These are phyloP conservation scores for Pistacia vera DNA, from an alignment of 345 rosid species.

Conservation along the genomic window DNA sequence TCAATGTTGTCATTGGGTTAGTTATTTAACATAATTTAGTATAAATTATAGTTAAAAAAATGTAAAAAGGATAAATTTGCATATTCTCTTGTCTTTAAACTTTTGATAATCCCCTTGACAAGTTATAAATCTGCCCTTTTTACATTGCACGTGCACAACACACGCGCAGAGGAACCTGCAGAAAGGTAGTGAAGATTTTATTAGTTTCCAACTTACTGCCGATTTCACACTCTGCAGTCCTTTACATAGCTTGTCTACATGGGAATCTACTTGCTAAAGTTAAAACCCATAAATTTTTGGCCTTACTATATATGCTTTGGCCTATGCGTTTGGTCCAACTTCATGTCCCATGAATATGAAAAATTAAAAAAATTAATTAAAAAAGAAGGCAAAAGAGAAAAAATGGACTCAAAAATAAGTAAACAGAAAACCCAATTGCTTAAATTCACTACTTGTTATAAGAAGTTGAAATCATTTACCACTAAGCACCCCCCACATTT, in stretches of 20 bases:
- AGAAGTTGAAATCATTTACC: constrained; percentile 21
- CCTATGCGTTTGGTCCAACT: constrained; percentile 29
- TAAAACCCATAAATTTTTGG: constrained; percentile 15
- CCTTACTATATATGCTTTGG: constrained; percentile 29
- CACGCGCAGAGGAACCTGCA: background rate
- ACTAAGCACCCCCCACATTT: background rate
- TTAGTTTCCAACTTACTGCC: constrained; percentile 15
- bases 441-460: constrained; percentile 22
- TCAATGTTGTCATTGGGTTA: too few species aligned
- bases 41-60: background rate
- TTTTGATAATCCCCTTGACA: background rate
- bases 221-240: constrained; percentile 30
- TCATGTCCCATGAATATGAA: constrained; percentile 30
- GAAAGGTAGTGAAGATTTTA: background rate
- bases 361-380: background rate
- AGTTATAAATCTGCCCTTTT: background rate
- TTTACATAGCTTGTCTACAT: background rate
- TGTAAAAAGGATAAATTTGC: background rate
- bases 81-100: background rate
- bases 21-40: too few species aligned
- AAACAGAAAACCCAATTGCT: background rate
- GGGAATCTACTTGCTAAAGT: constrained; percentile 17
- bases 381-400: background rate
- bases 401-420: constrained; percentile 1
- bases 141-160: constrained; percentile 3